Evolutionary conservation across 1,284 basidiomycete species (phyloP), one percentile per base, ranked within the genome.

Genomic region (Ceratobasidium sp.): DNA sequence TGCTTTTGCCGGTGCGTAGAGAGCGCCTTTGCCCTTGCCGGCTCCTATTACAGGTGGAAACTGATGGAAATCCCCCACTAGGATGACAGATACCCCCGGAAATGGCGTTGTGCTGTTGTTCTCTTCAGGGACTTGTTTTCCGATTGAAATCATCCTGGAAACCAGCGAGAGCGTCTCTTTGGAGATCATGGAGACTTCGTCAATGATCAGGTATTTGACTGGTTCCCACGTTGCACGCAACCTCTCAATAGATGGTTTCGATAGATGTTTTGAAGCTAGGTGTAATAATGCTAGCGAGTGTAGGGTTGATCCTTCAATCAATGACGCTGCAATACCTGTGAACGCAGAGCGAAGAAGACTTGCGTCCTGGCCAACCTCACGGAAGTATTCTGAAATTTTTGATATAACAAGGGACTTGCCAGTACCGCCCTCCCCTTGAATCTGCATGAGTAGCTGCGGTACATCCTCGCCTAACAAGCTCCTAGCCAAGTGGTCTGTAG

Each of bases 281-380:
- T 55, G n/a, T 58, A 51, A 55, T 40, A 28, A 12, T 26, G 51
- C n/a, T 5, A 79, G 40, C 15, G 18, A 73, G 77, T 87, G 86
- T 0, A 85, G n/a, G 0, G 86, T 87, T 20, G 77, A 42, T 0
- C 85, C 85, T 56, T 84, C 82, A 40, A 86, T 85, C 0, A 86
- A 66, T 0, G 83, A 85, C 15, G 86, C 84, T 1, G 86, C 85
- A 9, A 86, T 81, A n/a, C 63, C 63, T 0, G 85, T 86, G 53
- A 85, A 86, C 10, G 85, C 85, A 0, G 82, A 80, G 70, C 85
- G 85, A 0, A 81, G 42, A 1, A 86, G 79, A 26, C 77, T 23
- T 20, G 81, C 15, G 7, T 5, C 23, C 40, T 26, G 18, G 2
- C 68, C 23, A 6, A 40, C 28, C 28, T 12, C 26, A 46, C 68